Evolutionary conservation across 345 rosid genomes (phyloP).

Genomic region (Eucalyptus melliodora): DNA sequence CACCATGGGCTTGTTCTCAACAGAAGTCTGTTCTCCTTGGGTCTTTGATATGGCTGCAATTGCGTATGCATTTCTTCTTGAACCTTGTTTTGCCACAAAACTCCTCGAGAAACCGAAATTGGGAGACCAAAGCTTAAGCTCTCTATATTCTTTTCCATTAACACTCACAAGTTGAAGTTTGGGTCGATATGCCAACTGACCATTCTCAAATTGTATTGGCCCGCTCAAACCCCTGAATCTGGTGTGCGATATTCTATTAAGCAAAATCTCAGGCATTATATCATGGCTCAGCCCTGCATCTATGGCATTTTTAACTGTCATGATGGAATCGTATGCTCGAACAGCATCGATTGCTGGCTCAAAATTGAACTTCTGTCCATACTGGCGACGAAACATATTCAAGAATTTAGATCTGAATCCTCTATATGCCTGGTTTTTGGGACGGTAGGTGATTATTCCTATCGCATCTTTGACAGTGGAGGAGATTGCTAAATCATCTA

Average conservation of each 20-base stretch:
- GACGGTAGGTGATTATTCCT: constrained; percentile 15
- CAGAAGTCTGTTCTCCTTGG: constrained; percentile 4
- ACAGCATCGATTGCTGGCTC: constrained; percentile 20
- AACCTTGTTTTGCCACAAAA: not conserved
- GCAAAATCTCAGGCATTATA: not conserved
- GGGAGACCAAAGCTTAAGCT: constrained; percentile 28
- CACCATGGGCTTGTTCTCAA: not conserved
- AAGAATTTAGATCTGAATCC: constrained; percentile 5
- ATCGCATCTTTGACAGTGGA: constrained; percentile 23
- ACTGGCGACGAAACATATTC: not conserved
- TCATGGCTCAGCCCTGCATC: not conserved
- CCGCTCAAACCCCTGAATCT: constrained; percentile 32
- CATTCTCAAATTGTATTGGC: constrained; percentile 7
- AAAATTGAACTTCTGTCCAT: constrained; percentile 7
- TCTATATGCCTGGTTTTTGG: not conserved
- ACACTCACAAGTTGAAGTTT: constrained; percentile 12
- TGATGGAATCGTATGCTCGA: constrained; percentile 26
- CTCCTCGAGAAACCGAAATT: constrained; percentile 5
- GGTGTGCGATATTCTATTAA: constrained; percentile 1
- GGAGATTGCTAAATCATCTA: not conserved
- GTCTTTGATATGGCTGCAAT: not conserved
- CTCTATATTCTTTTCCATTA: constrained; percentile 21
- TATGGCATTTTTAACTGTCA: not conserved
- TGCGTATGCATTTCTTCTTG: not conserved
- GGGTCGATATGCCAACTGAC: not conserved